Evolutionary conservation across 2,329 filamentous ascomycete species (phyloP).

Genomic region (Nothomitra cinnamomea): DNA sequence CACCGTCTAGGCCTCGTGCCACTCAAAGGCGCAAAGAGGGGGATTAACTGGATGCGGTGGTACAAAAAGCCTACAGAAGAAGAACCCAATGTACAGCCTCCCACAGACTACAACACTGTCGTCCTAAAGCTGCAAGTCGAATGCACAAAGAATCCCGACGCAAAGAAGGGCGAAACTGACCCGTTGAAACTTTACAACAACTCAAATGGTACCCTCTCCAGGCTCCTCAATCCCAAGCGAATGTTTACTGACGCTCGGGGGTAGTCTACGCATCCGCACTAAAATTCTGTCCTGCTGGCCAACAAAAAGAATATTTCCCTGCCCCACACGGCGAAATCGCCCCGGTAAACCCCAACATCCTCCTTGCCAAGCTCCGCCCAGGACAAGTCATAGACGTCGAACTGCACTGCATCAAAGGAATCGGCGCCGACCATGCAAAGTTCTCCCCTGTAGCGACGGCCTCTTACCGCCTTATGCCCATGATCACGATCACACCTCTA

Average conservation of each 20-base stretch:
- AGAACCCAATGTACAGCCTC: conserved; percentile 36
- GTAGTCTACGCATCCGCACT: conserved; percentile 60
- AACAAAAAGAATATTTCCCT: conserved; percentile 51
- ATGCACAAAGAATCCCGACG: conserved; percentile 64
- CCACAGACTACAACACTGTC: conserved; percentile 72
- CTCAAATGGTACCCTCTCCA: conserved; percentile 34
- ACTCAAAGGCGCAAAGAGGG: conserved; percentile 61
- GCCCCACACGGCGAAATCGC: conserved; percentile 40
- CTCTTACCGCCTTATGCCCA: conserved; percentile 77
- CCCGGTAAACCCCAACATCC: conserved; percentile 77
- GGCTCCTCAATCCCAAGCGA: conserved; percentile 22
- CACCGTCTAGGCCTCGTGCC: conserved; percentile 83
- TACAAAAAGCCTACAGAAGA: conserved; percentile 55
- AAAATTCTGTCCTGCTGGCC: conserved; percentile 57
- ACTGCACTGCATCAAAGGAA: conserved; percentile 89
- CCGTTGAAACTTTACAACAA: conserved; percentile 73
- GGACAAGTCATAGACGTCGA: conserved; percentile 73
- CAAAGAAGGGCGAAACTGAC: conserved; percentile 56
- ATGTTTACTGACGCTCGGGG: not conserved
- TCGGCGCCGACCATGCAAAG: conserved; percentile 88
- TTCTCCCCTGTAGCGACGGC: conserved; percentile 94
- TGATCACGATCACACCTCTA: conserved; percentile 66
- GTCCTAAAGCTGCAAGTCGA: conserved; percentile 59
- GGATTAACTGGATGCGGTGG: conserved; percentile 69
- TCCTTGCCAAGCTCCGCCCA: conserved; percentile 85